A percentile compares a stretch with the other conserved stretches of the same genome.
phyloP scores from a whole-genome alignment of 768 basidiomycete species.

The Gautieria morchelliformis region DNA sequence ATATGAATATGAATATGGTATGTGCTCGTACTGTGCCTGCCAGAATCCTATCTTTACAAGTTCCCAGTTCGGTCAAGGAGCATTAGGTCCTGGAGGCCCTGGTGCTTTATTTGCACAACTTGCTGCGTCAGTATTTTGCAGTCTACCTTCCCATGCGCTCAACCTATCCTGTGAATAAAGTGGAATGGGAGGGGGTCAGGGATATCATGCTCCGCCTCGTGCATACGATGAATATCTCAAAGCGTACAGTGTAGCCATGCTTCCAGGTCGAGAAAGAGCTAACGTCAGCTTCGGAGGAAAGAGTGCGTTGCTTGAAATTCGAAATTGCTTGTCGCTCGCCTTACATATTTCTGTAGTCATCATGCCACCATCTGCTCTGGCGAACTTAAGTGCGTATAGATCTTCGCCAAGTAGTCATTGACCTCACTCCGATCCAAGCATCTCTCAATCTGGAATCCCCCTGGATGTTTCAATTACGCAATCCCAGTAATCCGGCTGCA shows the following conservation, averaged over 20 bases:
- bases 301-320: constrained; percentile 46
- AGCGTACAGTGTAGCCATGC: constrained; percentile 93
- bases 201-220: constrained; percentile 36
- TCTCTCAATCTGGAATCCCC: constrained; percentile 82
- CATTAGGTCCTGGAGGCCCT: constrained; percentile 39
- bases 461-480: constrained; percentile 95
- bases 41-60: background rate
- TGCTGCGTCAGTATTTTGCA: constrained; percentile 37
- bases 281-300: constrained; percentile 97
- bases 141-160: background rate
- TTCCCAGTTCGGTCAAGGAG: constrained; percentile 29
- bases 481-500: constrained; percentile 73
- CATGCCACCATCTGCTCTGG: constrained; percentile 93
- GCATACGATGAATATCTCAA: constrained; percentile 89
- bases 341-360: constrained; percentile 50
- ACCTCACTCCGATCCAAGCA: constrained; percentile 23
- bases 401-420: background rate
- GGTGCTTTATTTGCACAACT: constrained; percentile 58
- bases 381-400: constrained; percentile 51
- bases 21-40: constrained; percentile 7
- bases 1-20: constrained; percentile 38
- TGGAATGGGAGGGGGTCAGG: constrained; percentile 5
- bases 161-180: background rate
- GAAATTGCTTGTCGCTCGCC: constrained; percentile 7
- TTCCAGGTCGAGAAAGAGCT: constrained; percentile 74